Evolutionary conservation across 352 stramenopile genomes (phyloP).

Genomic region (Elongisporangium senticosum): DNA sequence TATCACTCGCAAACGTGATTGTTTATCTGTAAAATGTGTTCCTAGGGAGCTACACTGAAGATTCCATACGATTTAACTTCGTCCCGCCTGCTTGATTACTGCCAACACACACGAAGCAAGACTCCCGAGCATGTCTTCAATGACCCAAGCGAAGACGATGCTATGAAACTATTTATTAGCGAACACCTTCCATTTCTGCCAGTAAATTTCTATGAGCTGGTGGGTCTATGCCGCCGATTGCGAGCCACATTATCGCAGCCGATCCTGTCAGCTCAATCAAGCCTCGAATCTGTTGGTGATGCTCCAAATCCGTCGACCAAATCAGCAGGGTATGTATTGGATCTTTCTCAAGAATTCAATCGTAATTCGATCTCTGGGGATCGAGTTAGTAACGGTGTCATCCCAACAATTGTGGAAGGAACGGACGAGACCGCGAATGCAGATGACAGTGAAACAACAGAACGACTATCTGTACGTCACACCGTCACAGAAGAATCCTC

Average conservation of each 20-base stretch:
- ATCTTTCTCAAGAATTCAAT: not conserved
- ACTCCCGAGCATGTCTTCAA: constrained; percentile 48
- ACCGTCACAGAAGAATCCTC: not conserved
- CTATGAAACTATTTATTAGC: constrained; percentile 42
- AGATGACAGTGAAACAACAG: too few species aligned
- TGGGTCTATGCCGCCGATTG: constrained; percentile 56
- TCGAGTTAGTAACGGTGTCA: too few species aligned
- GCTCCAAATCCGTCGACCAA: too few species aligned
- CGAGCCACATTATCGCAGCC: constrained; percentile 14
- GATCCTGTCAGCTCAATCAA: constrained; percentile 18
- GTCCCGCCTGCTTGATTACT: constrained; percentile 40
- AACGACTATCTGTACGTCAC: not conserved
- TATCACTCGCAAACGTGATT: not conserved
- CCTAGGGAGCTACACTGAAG: constrained; percentile 54
- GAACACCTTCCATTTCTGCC: constrained; percentile 69
- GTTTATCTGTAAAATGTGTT: not conserved
- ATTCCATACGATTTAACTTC: constrained; percentile 48
- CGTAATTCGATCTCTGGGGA: too few species aligned
- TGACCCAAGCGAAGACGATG: constrained; percentile 47
- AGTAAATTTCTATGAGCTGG: constrained; percentile 73
- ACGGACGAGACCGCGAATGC: too few species aligned
- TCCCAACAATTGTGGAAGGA: too few species aligned
- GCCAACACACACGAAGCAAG: constrained; percentile 64
- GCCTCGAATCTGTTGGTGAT: constrained; percentile 19
- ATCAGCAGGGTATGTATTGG: not conserved